Conservation (phyloP, 148 eudicot genomes). For the Persicaria tinctoria region DNA sequence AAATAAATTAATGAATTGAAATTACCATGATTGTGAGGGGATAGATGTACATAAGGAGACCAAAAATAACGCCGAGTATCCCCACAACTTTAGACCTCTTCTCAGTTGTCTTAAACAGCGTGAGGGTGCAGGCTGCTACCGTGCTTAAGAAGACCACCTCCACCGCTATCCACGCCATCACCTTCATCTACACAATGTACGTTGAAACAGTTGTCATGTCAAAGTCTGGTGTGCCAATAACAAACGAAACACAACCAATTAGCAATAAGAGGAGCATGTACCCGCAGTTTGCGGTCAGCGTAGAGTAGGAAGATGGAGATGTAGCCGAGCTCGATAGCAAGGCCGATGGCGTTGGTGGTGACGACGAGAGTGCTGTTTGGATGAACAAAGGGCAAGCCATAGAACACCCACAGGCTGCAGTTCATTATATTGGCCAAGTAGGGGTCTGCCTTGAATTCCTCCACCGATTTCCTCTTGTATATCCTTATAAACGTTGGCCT, state of each 20-base stretch:
- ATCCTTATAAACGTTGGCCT: constrained; percentile 33
- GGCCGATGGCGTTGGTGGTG: constrained; percentile 31
- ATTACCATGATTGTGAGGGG: constrained; percentile 15
- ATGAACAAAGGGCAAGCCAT: constrained; percentile 36
- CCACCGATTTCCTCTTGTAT: constrained; percentile 30
- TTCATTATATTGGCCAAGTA: constrained; percentile 36
- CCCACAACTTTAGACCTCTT: constrained; percentile 32
- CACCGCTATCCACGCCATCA: constrained; percentile 19
- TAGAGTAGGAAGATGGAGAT: constrained; percentile 20
- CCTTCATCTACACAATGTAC: constrained; percentile 20
- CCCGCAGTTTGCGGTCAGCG: constrained; percentile 24
- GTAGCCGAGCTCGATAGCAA: constrained; percentile 25
- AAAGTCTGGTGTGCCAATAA: neutral
- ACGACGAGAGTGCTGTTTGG: constrained; percentile 30
- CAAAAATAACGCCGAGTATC: constrained; percentile 26
- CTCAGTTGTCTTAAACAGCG: constrained; percentile 24
- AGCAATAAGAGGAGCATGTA: neutral
- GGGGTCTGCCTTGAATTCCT: constrained; percentile 31
- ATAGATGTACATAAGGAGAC: constrained; percentile 17
- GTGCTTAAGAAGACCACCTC: constrained; percentile 20
- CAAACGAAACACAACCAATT: neutral
- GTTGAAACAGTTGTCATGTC: neutral
- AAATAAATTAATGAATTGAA: neutral
- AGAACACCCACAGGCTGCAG: constrained; percentile 31
- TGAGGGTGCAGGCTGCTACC: constrained; percentile 13